Evolutionary conservation across 2,329 filamentous ascomycete genomes (phyloP), one percentile per base, ranked within the genome.

Genomic region (Colletotrichum echinochloae): DNA sequence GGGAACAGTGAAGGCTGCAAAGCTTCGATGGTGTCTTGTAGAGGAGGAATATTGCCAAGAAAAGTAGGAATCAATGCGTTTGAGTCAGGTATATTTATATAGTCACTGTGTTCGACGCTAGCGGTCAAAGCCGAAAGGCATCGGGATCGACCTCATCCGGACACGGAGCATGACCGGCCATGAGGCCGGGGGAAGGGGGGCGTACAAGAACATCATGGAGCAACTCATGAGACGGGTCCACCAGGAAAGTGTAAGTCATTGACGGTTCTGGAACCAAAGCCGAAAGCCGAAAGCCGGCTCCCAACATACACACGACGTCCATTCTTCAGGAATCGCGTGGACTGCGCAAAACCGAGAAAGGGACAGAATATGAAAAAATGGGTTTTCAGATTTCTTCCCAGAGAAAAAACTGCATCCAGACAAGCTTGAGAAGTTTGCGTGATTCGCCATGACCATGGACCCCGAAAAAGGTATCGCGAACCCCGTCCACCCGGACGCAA

Each of bases 201-300:
- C n/a, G n/a, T n/a, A n/a, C n/a, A n/a, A n/a, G n/a, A n/a, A n/a
- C n/a, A n/a, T 26, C 28, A 41, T 28, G 48, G 54, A 59, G 54
- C n/a, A 28, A 30, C 46, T 57, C 33, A 30, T n/a, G 26, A 48
- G 37, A 48, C 20, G 8, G 68, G 52, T 52, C 60, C 48, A 54
- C 46, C 11, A n/a, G 1, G 26, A 41, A 23, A 28, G 7, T 59
- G 20, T 16, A 57, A 52, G n/a, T 46, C 16, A 30, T 35, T 3
- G 26, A 30, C 3, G 18, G 68, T 26, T 63, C 14, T 62, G 64
- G 64, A 7, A 6, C 20, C 46, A 57, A 39, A 57, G 6, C 67
- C 67, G 67, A 70, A 28, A 62, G 0, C 64, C 67, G 67, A 70
- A 48, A 63, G 35, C 67, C 67, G 67, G 62, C 64, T 62, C 46